These are phyloP conservation scores for barley (Hordeum vulgare) DNA, from an alignment of 176 grass and related monocot species.

Conservation along the genomic window MorexV3_pseudomolecules_assembly NC_058523.1:46302403-46302902, in stretches of 20 bases:
- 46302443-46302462: too few species aligned
- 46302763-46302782: slow-evolving; percentile 92
- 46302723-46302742: neutral
- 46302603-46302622: neutral
- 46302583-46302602: neutral
- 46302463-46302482: neutral
- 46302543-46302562: neutral
- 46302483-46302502: neutral
- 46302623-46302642: neutral
- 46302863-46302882: slow-evolving; percentile 89
- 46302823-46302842: slow-evolving; percentile 88
- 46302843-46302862: slow-evolving; percentile 86
- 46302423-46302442: neutral
- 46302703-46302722: neutral
- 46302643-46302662: neutral
- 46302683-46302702: neutral
- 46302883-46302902: slow-evolving; percentile 89
- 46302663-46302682: neutral
- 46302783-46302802: slow-evolving; percentile 49
- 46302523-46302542: neutral
- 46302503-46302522: neutral
- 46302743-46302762: neutral
- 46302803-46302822: slow-evolving; percentile 89
- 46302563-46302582: neutral
- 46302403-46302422: neutral